phyloP scores from a whole-genome alignment of 2,329 filamentous ascomycete species.

The Leptographium lundbergii region DNA sequence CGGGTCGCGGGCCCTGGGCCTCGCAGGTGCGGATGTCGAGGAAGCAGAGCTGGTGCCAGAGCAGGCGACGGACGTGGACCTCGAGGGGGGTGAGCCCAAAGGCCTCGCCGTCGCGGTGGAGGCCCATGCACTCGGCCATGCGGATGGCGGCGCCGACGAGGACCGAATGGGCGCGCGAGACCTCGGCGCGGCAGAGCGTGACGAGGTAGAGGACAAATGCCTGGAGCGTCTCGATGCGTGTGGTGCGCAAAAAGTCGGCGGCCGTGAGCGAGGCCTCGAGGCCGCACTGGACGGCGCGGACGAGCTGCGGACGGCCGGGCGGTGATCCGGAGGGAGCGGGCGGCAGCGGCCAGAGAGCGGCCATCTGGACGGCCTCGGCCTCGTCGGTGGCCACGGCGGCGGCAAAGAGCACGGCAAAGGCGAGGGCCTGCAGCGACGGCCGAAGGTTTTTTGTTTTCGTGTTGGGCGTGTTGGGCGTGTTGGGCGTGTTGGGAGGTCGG shows the following conservation, averaged over 20 bases:
- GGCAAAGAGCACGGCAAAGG: conserved; percentile 59
- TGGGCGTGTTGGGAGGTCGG: conserved; percentile 16
- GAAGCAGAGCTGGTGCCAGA: conserved; percentile 71
- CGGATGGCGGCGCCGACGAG: conserved; percentile 59
- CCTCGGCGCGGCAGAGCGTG: conserved; percentile 55
- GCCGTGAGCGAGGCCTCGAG: conserved; percentile 55
- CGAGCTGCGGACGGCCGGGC: conserved; percentile 22
- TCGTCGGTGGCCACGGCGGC: conserved; percentile 55
- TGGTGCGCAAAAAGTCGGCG: conserved; percentile 60
- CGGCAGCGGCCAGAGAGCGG: conserved; percentile 14
- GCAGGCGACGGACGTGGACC: conserved; percentile 55
- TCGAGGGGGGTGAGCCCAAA: conserved; percentile 57
- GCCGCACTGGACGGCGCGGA: conserved; percentile 51
- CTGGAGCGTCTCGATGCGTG: conserved; percentile 60
- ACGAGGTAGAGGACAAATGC: conserved; percentile 68
- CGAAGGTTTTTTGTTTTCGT: too few species aligned
- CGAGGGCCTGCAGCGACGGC: conserved; percentile 51
- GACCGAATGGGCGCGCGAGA: conserved; percentile 62
- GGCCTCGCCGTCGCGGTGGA: conserved; percentile 57
- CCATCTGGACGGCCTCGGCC: conserved; percentile 34
- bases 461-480: too few species aligned
- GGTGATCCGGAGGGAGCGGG: conserved; percentile 27
- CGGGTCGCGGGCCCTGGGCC: conserved; percentile 57
- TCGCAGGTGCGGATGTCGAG: conserved; percentile 65
- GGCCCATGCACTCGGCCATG: conserved; percentile 65